Evolutionary conservation across 2,329 filamentous ascomycete genomes (phyloP), one percentile per base, ranked within the genome.

Genomic region (Aspergillus vadensis): DNA sequence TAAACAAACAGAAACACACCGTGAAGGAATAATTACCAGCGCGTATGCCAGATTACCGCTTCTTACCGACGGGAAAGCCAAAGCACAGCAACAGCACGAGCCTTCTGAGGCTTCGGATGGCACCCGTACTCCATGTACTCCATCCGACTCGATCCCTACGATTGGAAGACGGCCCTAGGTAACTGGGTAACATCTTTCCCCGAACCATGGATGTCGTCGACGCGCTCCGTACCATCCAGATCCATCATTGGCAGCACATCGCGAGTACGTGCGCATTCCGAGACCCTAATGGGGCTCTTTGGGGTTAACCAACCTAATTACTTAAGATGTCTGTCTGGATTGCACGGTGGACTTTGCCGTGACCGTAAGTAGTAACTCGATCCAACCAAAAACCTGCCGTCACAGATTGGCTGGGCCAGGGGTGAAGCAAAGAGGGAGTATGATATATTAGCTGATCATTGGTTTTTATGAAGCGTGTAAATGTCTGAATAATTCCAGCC

Each of bases 261-360:
- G n/a, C 25, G 53, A 21, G 53, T 55, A 55, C 53, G 53, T 55
- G 53, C 53, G 39, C 53, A 43, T 44, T 55, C 39, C 53, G 53
- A 36, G 53, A 55, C 53, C 53, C 53, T 55, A 55, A 55, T 55
- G 39, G 53, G 53, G 53, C 23, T 54, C 21, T 54, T 39, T 9
- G 23, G 38, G 36, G 38, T 25, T 23, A 32, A 4, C 39, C n/a
- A 55, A 55, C 23, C 36, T 30, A 36, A 21, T 44, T 50, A 50
- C 47, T 27, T 32, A 12, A 50, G n/a, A 32, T n/a, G 15, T 17
- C 21, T 49, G 21, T 17, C 21, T 49, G 21, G 44, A 49, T 14
- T 14, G 32, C 32, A 36, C 32, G 32, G 32, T 12, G 6, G 21
- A 17, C n/a, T 17, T 17, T 7, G 41, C 47, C 25, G 47, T 30